These are phyloP conservation scores for Penicillium sp. DNA, from an alignment of 2,329 filamentous ascomycete species.

Conservation along the genomic window DNA sequence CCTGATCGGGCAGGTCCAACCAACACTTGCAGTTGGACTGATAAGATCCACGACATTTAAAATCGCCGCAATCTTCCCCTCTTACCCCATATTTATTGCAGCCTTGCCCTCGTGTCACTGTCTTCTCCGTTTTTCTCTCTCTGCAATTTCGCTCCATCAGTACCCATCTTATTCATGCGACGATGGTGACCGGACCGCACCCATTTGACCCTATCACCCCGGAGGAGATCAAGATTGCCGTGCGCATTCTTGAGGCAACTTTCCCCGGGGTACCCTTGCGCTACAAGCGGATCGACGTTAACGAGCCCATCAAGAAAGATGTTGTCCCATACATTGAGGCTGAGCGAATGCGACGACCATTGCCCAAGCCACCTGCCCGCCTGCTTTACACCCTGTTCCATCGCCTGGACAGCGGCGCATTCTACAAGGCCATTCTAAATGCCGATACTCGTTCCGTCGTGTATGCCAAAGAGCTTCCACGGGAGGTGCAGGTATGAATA, in stretches of 20 bases:
- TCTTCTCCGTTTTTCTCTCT: neutral
- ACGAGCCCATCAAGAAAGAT: conserved; percentile 63
- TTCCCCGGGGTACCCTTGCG: conserved; percentile 40
- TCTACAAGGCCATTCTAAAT: conserved; percentile 42
- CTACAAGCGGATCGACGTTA: conserved; percentile 67
- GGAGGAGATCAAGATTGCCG: conserved; percentile 38
- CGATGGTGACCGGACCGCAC: conserved; percentile 23
- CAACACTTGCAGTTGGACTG: conserved; percentile 12
- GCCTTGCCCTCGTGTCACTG: conserved; percentile 1
- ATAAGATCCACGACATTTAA: conserved; percentile 20
- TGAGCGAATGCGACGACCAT: conserved; percentile 54
- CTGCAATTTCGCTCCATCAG: neutral
- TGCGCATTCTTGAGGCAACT: conserved; percentile 35
- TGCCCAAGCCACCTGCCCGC: conserved; percentile 52
- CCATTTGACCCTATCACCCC: conserved; percentile 42
- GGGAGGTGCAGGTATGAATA: conserved; percentile 44
- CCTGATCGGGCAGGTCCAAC: conserved; percentile 32
- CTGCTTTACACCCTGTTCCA: conserved; percentile 56
- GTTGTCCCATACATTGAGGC: conserved; percentile 62
- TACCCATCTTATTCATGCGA: neutral
- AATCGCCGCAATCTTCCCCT: conserved; percentile 1
- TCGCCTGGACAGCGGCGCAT: conserved; percentile 43
- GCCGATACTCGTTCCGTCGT: conserved; percentile 36
- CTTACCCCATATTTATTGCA: conserved; percentile 7
- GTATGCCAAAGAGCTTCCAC: conserved; percentile 44